Conservation (phyloP, 441 rosid species). For the Pelargonium cotyledonis region DNA sequence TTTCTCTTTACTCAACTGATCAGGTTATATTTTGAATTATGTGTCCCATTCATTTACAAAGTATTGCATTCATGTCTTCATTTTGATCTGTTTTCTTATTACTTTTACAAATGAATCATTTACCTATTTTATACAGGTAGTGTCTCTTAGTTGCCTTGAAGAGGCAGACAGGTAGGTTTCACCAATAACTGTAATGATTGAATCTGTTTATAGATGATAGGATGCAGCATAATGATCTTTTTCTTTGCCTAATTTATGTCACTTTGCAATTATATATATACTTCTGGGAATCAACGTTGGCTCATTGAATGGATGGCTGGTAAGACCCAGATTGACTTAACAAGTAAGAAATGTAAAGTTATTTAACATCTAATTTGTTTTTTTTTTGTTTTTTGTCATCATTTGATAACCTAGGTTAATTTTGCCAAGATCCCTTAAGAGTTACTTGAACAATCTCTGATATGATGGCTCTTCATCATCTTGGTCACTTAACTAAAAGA, state of each 20-base stretch:
- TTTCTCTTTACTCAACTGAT: not conserved
- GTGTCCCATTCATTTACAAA: constrained; percentile 6
- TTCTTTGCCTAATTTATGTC: constrained; percentile 25
- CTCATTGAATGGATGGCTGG: constrained; percentile 11
- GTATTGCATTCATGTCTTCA: not conserved
- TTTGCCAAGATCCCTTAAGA: not conserved
- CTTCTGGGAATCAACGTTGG: constrained; percentile 13
- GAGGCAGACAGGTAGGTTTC: constrained; percentile 33
- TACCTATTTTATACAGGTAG: constrained; percentile 10
- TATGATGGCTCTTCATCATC: constrained; percentile 25
- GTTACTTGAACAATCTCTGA: constrained; percentile 6
- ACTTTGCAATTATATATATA: constrained; percentile 14
- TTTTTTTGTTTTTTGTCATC: constrained; percentile 5
- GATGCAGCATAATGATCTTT: constrained; percentile 15
- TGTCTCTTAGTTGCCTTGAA: constrained; percentile 33
- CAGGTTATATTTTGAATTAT: constrained; percentile 5
- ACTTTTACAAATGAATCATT: not conserved
- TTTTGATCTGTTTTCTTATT: not conserved
- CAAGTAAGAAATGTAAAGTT: constrained; percentile 8
- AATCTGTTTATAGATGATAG: constrained; percentile 29
- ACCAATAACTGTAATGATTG: constrained; percentile 18
- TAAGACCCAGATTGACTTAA: constrained; percentile 16
- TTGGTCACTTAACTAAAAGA: constrained; percentile 27
- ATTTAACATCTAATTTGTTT: not conserved
- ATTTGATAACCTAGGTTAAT: constrained; percentile 18